Conservation (phyloP, 2,329 filamentous ascomycete species). For the Curvularia eragrostidis region DNA sequence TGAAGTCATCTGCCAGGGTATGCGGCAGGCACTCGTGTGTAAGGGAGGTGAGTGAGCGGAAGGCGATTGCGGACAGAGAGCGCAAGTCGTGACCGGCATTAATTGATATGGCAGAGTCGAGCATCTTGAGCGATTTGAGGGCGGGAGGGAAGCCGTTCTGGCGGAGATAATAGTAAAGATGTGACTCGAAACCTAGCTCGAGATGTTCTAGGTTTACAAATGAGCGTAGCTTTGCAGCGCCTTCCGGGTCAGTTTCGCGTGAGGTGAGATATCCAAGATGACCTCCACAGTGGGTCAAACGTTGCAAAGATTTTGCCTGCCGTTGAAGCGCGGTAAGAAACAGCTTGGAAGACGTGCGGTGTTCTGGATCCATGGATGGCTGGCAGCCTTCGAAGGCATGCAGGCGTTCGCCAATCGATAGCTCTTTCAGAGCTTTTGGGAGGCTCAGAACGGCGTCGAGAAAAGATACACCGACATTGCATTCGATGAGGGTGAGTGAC, state of each 20-base stretch:
- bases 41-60: slow-evolving; percentile 26
- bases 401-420: slow-evolving; percentile 44
- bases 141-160: slow-evolving; percentile 32
- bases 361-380: slow-evolving; percentile 22
- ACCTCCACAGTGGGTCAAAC: slow-evolving; percentile 39
- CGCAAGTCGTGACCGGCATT: slow-evolving; percentile 25
- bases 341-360: slow-evolving; percentile 31
- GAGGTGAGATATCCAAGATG: slow-evolving; percentile 18
- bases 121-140: slow-evolving; percentile 36
- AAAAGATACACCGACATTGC: slow-evolving; percentile 42
- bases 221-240: slow-evolving; percentile 30
- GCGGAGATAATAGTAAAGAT: slow-evolving; percentile 35
- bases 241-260: slow-evolving; percentile 23
- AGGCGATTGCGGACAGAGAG: slow-evolving; percentile 23
- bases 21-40: slow-evolving; percentile 25
- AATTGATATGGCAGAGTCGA: slow-evolving; percentile 34
- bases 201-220: slow-evolving; percentile 37
- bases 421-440: slow-evolving; percentile 41
- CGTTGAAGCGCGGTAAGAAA: slow-evolving; percentile 39
- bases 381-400: slow-evolving; percentile 36
- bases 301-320: slow-evolving; percentile 43
- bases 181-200: slow-evolving; percentile 39
- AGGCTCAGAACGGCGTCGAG: slow-evolving; percentile 39
- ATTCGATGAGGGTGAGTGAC: slow-evolving; percentile 47
- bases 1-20: slow-evolving; percentile 21